Evolutionary conservation across 2,329 filamentous ascomycete genomes (phyloP), one percentile per base, ranked within the genome.

Genomic region (Coniochaeta prunicola): DNA sequence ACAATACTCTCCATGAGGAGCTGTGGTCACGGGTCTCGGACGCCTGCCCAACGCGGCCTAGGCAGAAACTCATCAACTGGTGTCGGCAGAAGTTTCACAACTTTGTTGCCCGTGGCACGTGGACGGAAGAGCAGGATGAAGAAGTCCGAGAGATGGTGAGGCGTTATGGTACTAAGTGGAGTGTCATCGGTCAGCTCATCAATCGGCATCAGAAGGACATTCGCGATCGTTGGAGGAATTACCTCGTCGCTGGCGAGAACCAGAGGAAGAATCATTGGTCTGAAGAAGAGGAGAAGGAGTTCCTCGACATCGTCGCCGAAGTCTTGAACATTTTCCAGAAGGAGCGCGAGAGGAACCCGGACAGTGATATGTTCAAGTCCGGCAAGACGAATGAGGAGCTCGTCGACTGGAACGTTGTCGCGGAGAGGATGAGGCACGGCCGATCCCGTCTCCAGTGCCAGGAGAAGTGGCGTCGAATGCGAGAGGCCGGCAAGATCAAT

Each of bases 181-280:
- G 78, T 12, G 64, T 77, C 30, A 88, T 92, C 62, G 83, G 79
- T 0, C 74, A 77, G n/a, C 63, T 82, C 24, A 80, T 90, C 62
- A 85, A 85, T 61, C 84, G 89, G 6, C 80, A 85, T 40, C 77
- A 82, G 0, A 81, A 85, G 60, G 87, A 91, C 67, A 79, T 86
- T 57, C 81, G 87, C 56, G 88, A 91, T 68, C 84, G 88, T 3
- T 90, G 86, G 76, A 79, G 85, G 40, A 88, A 90, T 65, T 85
- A 88, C 65, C 73, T 89, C 24, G 73, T 86, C 53, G 86, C 83
- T 58, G 81, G 81, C 21, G 76, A 80, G 6, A 78, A 76, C 0
- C 74, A 76, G 59, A 77, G 77, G 33, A 80, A 76, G 45, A 80
- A 81, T 34, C 70, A 73, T 1, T 92, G 89, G 89, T 77, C 75